Conservation (phyloP, 139 green algal species). For the Microglena sp. region DNA sequence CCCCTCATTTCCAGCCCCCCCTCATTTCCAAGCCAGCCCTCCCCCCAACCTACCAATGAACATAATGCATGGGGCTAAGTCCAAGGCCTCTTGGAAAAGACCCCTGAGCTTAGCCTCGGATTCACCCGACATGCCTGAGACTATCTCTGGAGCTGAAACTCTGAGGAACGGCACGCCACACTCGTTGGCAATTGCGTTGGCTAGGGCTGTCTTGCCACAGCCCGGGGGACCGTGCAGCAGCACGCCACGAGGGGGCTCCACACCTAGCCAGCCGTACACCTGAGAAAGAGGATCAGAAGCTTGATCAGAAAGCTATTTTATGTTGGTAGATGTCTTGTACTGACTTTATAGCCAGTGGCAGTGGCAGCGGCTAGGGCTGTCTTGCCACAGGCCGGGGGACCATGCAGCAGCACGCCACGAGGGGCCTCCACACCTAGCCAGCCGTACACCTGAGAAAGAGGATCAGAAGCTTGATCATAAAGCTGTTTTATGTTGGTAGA, state of each 20-base stretch:
- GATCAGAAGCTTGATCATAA: too few relatives aligned
- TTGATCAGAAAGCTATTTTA: too few relatives aligned
- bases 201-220: constrained; percentile 86
- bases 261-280: constrained; percentile 76
- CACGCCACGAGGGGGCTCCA: constrained; percentile 76
- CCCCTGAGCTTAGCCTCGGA: constrained; percentile 74
- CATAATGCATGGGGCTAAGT: constrained; percentile 72
- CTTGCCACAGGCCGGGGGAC: constrained; percentile 81
- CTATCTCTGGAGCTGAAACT: constrained; percentile 68
- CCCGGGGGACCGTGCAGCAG: constrained; percentile 82
- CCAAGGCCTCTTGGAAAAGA: constrained; percentile 71
- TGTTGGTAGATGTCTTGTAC: too few relatives aligned
- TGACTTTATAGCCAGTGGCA: too few relatives aligned
- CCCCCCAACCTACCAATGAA: constrained; percentile 62
- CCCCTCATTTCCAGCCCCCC: too few relatives aligned
- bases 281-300: too few relatives aligned
- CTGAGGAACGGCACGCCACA: constrained; percentile 77
- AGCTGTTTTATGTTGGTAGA: too few relatives aligned
- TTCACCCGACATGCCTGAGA: constrained; percentile 69
- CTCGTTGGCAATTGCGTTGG: constrained; percentile 85
- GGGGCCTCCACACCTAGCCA: constrained; percentile 81
- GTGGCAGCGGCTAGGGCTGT: constrained; percentile 81
- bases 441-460: constrained; percentile 66
- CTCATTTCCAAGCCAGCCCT: neutral
- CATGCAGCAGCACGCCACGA: constrained; percentile 79